phyloP scores from a whole-genome alignment of 306 rosid genomes.

The Fagus crenata region DNA sequence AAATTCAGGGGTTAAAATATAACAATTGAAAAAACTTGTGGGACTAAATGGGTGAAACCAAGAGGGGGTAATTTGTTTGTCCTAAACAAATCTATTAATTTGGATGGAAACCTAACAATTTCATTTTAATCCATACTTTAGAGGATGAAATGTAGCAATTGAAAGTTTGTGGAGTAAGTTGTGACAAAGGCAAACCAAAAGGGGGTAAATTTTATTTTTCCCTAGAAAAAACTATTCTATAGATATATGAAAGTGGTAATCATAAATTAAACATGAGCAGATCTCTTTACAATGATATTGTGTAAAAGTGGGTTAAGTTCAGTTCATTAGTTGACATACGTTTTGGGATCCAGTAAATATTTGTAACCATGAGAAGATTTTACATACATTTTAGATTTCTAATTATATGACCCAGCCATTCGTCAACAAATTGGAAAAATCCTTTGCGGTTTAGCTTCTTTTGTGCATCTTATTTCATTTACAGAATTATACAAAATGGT shows the following conservation, averaged over 20 bases:
- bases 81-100: no score
- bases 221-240: not conserved
- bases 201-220: no score
- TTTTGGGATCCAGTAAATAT: conserved; percentile 1
- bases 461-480: conserved; percentile 11
- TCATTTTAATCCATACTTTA: no score
- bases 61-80: no score
- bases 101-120: no score
- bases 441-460: not conserved
- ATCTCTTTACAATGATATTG: not conserved
- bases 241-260: not conserved
- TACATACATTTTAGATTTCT: not conserved
- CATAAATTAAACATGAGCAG: not conserved
- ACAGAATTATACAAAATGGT: conserved; percentile 23
- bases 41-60: no score
- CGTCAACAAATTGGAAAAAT: conserved; percentile 14
- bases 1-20: no score
- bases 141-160: no score
- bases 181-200: no score
- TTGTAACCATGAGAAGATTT: not conserved
- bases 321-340: not conserved
- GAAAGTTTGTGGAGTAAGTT: no score
- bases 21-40: no score
- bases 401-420: not conserved
- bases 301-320: not conserved